Conservation (phyloP, 1,284 basidiomycete species). For the Paramarasmius palmivorus region DNA sequence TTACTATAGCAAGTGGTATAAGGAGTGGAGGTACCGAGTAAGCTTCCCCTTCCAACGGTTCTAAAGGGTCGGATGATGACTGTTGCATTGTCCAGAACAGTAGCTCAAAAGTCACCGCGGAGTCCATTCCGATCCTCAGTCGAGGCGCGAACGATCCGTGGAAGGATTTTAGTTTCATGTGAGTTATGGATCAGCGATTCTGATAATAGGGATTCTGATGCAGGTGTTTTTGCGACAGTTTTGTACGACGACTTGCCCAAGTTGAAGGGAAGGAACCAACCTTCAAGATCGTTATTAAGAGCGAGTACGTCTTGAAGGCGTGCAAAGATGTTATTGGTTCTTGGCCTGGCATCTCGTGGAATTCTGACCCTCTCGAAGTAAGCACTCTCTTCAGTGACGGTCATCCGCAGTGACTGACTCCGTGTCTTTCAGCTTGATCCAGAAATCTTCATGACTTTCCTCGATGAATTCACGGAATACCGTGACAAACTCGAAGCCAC, state of each 20-base stretch:
- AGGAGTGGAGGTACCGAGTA: conserved; percentile 54
- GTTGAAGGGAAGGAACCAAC: conserved; percentile 37
- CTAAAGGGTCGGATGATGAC: not conserved
- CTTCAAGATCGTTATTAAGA: conserved; percentile 56
- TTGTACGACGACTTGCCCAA: conserved; percentile 48
- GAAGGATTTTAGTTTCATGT: conserved; percentile 58
- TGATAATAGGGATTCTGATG: not conserved
- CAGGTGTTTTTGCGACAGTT: conserved; percentile 23
- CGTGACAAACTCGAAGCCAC: conserved; percentile 36
- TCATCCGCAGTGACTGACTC: not conserved
- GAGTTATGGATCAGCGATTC: conserved; percentile 10
- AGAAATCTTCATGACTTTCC: conserved; percentile 53
- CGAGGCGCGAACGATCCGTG: conserved; percentile 46
- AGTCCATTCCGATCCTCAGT: conserved; percentile 38
- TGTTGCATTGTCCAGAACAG: conserved; percentile 38
- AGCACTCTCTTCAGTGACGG: not conserved
- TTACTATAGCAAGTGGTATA: conserved; percentile 56
- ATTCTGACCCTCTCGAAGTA: conserved; percentile 51
- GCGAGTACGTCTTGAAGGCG: conserved; percentile 52
- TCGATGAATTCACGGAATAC: conserved; percentile 45
- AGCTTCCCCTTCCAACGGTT: conserved; percentile 7
- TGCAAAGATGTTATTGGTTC: conserved; percentile 54
- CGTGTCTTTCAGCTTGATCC: conserved; percentile 44
- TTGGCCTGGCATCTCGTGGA: conserved; percentile 59
- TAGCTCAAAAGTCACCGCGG: conserved; percentile 47